Evolutionary conservation across 1,284 basidiomycete species (phyloP), one percentile per base, ranked within the genome.

Genomic region (Leccinum brunneo-olivaceum): DNA sequence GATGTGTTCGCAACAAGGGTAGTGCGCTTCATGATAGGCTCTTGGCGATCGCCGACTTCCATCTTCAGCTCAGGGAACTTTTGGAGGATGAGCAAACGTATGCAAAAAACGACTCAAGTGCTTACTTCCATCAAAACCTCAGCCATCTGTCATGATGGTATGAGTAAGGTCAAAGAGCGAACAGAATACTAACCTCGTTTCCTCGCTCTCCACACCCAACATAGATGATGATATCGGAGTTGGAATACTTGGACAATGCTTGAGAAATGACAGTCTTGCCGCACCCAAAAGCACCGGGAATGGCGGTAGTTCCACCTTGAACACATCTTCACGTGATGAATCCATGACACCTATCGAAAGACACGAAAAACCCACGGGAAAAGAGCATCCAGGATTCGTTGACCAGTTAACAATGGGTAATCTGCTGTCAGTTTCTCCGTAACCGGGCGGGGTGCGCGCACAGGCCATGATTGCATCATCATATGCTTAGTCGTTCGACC

Each of bases 21-120:
- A 2, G 96, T 98, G 51, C 96, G 94, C 70, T 98, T 98, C 96
- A 99, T 99, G 75, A 99, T 98, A 30, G 96, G 96, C 66, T 98
- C 95, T 78, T 97, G 86, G 47, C 92, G 89, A 56, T 91, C 84
- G 30, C 81, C 85, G 47, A 91, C 71, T 49, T 91, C 90, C 79
- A 98, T 88, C 2, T 88, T 92, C 36, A 99, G 74, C 66, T 93
- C 76, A 43, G 96, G 96, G 84, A 98, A 98, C 81, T 96, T 67
- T 43, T 39, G 8, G 53, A 43, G 28, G 41, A 46, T 49, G 16
- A 43, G 44, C 28, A 29, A 29, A 25, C 14, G 45, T 30, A 55
- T 33, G 28, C 25, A 30, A 43, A 37, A 30, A 37, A 44, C 6
- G 16, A 30, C 20, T 15, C 24, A 12, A 27, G 23, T 25, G 50